A percentile compares a stretch with the other conserved stretches of the same genome.
Conservation (phyloP, 257 asterid genomes). For the Scutellaria minor region DNA sequence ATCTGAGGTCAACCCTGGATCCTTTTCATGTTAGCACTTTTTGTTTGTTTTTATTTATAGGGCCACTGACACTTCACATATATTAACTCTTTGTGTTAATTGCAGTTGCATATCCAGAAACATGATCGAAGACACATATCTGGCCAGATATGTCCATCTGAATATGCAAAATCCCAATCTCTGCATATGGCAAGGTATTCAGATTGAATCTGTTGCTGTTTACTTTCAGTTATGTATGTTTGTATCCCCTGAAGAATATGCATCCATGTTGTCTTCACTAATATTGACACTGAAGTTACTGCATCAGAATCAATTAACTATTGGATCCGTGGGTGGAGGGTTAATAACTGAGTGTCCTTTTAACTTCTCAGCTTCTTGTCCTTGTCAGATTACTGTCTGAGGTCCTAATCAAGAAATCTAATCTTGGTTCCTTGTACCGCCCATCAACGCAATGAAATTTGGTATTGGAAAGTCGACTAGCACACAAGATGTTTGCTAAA, state of each 20-base stretch:
- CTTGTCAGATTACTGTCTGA: background rate
- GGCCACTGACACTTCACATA: constrained; percentile 13
- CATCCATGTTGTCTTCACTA: constrained; percentile 22
- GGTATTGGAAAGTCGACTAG: background rate
- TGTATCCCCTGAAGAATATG: constrained; percentile 1
- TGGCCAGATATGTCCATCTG: constrained; percentile 60
- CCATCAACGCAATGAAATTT: background rate
- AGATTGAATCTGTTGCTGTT: constrained; percentile 22
- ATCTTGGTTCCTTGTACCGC: constrained; percentile 9
- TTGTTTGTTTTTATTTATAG: background rate
- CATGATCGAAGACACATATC: constrained; percentile 71
- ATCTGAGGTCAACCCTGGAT: constrained; percentile 61
- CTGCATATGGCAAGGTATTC: constrained; percentile 48
- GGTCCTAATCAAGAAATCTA: constrained; percentile 6
- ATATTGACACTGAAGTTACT: constrained; percentile 8
- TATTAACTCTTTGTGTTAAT: constrained; percentile 28
- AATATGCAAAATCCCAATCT: constrained; percentile 31
- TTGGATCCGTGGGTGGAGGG: background rate
- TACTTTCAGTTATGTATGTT: constrained; percentile 20
- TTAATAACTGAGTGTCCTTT: constrained; percentile 2
- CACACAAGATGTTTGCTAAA: background rate
- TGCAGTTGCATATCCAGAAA: constrained; percentile 67
- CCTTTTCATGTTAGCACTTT: constrained; percentile 25
- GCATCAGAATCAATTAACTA: constrained; percentile 8
- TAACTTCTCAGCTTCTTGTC: constrained; percentile 7